A percentile compares a stretch with the other conserved stretches of the same genome.
Evolutionary conservation across 805 yeast genomes (phyloP).

Genomic region (Torulaspora delbrueckii): DNA sequence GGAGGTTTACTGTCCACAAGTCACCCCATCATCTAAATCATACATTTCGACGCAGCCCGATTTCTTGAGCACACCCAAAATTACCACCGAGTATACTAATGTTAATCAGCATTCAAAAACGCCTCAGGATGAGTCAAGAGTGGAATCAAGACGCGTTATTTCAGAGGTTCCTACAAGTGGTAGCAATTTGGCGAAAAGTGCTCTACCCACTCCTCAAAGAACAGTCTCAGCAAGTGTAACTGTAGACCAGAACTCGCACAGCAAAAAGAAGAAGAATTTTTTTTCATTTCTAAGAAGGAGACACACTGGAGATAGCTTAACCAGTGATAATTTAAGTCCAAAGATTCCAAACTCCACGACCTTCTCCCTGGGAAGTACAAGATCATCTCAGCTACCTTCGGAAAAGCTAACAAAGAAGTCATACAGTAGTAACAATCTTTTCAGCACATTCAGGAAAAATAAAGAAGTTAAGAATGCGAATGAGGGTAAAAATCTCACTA

Average conservation of each 20-base stretch:
- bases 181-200: not conserved
- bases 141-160: not conserved
- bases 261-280: constrained; percentile 24
- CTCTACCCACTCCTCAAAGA: constrained; percentile 13
- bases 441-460: constrained; percentile 24
- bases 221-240: constrained; percentile 11
- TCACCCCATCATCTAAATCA: not conserved
- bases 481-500: not conserved
- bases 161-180: not conserved
- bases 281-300: constrained; percentile 32
- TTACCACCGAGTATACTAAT: not conserved
- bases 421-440: constrained; percentile 29
- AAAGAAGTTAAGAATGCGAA: constrained; percentile 11
- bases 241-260: constrained; percentile 5
- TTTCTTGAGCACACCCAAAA: constrained; percentile 29
- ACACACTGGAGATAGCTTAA: constrained; percentile 8
- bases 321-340: constrained; percentile 1
- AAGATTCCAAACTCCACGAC: constrained; percentile 19
- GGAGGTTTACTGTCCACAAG: constrained; percentile 11
- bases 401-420: constrained; percentile 27
- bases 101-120: not conserved
- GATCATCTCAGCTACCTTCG: constrained; percentile 13
- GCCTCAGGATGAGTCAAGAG: not conserved
- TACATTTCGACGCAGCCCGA: constrained; percentile 27
- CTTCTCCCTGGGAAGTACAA: constrained; percentile 10